Percentiles rank a stretch among this genome's conserved stretches.
Evolutionary conservation across 768 basidiomycete species (phyloP).

Genomic region (Pleurotus tuoliensis): DNA sequence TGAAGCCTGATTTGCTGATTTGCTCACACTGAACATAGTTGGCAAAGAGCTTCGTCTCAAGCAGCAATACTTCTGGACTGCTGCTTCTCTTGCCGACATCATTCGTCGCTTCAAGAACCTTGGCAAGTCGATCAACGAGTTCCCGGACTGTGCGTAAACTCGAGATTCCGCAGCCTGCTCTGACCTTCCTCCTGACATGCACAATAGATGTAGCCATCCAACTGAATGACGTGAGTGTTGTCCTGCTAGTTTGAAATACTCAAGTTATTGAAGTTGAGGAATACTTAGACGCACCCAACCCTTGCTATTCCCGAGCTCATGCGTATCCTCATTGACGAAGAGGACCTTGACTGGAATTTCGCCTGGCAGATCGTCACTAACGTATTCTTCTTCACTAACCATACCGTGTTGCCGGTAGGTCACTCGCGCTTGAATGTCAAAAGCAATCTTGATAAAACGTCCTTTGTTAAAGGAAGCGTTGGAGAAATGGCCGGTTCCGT

Average conservation of each 20-base stretch:
- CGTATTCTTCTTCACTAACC: conserved; percentile 96
- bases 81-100: conserved; percentile 85
- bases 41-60: conserved; percentile 89
- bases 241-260: not conserved
- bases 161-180: not conserved
- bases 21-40: conserved; percentile 35
- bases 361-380: conserved; percentile 90
- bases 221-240: conserved; percentile 76
- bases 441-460: too few species aligned
- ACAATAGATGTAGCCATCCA: conserved; percentile 80
- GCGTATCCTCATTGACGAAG: conserved; percentile 90
- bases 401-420: conserved; percentile 84
- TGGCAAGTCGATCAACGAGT: conserved; percentile 71
- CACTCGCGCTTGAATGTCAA: not conserved
- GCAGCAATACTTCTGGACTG: conserved; percentile 97
- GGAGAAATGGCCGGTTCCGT: conserved; percentile 89
- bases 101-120: conserved; percentile 90
- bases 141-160: conserved; percentile 68
- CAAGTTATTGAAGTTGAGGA: not conserved
- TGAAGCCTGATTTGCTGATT: not conserved
- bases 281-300: conserved; percentile 81
- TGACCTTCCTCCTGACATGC: conserved; percentile 4
- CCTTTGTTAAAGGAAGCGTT: conserved; percentile 57
- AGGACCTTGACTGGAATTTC: conserved; percentile 75
- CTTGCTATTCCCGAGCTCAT: conserved; percentile 93